A percentile compares a stretch with the other conserved stretches of the same genome.
Conservation (phyloP, 2,329 filamentous ascomycete genomes). For the Trichothecium roseum region DNA sequence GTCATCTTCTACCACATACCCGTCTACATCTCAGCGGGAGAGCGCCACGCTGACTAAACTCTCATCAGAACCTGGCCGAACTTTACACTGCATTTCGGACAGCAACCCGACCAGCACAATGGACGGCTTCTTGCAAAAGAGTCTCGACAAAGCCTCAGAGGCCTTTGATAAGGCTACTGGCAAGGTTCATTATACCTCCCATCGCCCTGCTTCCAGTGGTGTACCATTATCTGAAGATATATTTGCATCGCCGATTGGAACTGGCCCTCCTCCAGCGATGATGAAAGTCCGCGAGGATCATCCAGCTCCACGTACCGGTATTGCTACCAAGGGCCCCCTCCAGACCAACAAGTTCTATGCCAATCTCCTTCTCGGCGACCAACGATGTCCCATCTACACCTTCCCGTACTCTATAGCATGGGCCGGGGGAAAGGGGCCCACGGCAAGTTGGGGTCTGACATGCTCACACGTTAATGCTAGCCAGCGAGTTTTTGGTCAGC, state of each 20-base stretch:
- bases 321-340: constrained; percentile 38
- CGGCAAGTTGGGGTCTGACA: constrained; percentile 65
- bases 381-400: constrained; percentile 59
- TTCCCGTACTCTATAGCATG: constrained; percentile 66
- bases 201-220: no score
- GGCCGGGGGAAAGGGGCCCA: constrained; percentile 51
- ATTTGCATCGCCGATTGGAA: constrained; percentile 45
- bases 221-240: constrained; percentile 28
- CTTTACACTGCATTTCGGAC: no score
- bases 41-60: no score
- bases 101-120: no score
- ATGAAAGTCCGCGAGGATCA: constrained; percentile 43
- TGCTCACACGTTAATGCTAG: constrained; percentile 62
- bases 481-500: constrained; percentile 57
- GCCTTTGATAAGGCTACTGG: no score
- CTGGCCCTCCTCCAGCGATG: constrained; percentile 35
- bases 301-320: constrained; percentile 43
- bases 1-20: no score
- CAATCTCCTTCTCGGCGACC: constrained; percentile 69
- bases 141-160: no score
- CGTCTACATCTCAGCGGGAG: no score
- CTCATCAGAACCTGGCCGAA: no score
- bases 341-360: constrained; percentile 74
- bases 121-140: no score
- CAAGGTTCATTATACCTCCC: no score